A percentile compares a stretch with the other conserved stretches of the same genome.
Evolutionary conservation across 768 basidiomycete genomes (phyloP).

Genomic region (Krasilnikovozyma curviuscula): DNA sequence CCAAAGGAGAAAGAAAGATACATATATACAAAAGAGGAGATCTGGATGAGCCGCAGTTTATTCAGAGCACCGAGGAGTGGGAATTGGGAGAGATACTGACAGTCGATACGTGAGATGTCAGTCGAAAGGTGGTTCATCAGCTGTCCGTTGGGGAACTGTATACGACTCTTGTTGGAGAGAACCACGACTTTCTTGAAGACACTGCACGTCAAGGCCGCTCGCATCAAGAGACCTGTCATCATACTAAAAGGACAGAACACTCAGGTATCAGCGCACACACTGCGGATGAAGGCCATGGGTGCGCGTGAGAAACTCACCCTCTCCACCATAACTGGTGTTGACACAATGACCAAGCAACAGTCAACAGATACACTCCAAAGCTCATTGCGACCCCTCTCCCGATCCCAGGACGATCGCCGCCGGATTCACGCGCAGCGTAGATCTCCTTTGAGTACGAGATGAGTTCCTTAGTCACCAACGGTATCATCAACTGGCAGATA

Average conservation of each 20-base stretch:
- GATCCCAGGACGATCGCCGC: neutral
- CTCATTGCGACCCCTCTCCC: conserved; percentile 5
- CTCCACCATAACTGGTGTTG: conserved; percentile 10
- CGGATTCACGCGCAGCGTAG: neutral
- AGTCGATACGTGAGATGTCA: too few relatives aligned
- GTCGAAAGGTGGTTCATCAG: conserved; percentile 67
- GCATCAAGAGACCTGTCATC: neutral
- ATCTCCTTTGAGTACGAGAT: conserved; percentile 2
- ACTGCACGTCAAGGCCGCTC: conserved; percentile 1
- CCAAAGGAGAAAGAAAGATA: too few relatives aligned
- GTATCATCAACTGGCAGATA: neutral
- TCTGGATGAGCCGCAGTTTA: too few relatives aligned
- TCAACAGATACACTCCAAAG: conserved; percentile 4
- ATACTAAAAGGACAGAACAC: too few relatives aligned
- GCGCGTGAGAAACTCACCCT: too few relatives aligned
- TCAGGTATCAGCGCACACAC: too few relatives aligned
- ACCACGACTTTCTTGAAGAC: conserved; percentile 28
- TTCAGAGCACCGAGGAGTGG: too few relatives aligned
- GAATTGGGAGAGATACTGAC: too few relatives aligned
- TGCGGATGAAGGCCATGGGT: too few relatives aligned
- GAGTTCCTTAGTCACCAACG: conserved; percentile 1
- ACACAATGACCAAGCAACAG: neutral
- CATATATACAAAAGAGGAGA: too few relatives aligned
- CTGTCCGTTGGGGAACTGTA: conserved; percentile 64
- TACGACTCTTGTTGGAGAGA: conserved; percentile 58